Base-by-base conservation (phyloP, 768 basidiomycete species). In the Coprinellus micaceus region DNA sequence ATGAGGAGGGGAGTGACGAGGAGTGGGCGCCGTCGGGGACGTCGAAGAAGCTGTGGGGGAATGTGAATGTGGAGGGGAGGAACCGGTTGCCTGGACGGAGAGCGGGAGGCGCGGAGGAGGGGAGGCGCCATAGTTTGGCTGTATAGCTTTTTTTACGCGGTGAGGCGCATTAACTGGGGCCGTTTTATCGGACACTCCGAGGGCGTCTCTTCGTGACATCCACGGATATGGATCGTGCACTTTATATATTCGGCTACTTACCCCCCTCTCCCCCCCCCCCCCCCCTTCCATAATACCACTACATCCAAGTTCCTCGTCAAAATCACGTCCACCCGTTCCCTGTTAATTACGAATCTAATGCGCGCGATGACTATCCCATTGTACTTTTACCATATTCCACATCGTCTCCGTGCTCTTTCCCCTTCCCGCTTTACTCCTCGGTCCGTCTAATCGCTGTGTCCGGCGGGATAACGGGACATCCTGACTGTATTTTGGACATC, bases 1-100 rank as follows among this genome's bases (percentile, higher is more conserved):
- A 77, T 3, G 84, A 87, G 54, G 84, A 83, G 60, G 88, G 86
- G 33, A 86, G 84, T 1, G 88, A 89, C 65, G 85, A 77, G 19
- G 88, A 89, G 67, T 85, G 76, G 54, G 71, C 78, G 17, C 72
- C 68, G 39, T 60, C 63, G 36, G 63, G 64, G 33, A 6, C 33
- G 53, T 61, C 65, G 57, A 64, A 59, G 24, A 61, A 57, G 59
- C 69, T 69, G 25, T 85, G 84, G 81, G 73, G 79, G 44, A 84
- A 83, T 65, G 64, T 81, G 25, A 80, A 80, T 62, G 60, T 78
- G 10, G 85, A 85, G 17, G 79, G 79, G 9, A 75, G 86, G 47
- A 74, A 82, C 62, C 80, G 80, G 51, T 75, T 75, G 64, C 51
- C 61, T 63, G 66, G 60, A 48, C 66, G 69, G 56, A 66, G 72